phyloP scores from a whole-genome alignment of 371 early-diverging fungal genomes.

The Encephalitozoon intestinalis region DNA sequence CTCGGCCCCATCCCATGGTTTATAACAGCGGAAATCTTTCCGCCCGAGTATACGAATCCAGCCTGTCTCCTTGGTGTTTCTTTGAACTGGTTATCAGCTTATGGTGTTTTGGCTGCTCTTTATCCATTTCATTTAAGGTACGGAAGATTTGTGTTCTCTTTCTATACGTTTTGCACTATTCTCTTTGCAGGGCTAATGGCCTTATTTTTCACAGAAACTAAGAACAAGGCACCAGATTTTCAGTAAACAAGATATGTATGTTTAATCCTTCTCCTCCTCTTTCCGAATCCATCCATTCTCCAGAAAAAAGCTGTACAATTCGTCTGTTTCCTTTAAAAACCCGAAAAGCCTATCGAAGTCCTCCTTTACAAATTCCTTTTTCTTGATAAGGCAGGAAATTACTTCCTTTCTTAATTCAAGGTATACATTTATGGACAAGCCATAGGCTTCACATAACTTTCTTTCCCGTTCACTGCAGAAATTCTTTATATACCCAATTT shows the following conservation, averaged over 20 bases:
- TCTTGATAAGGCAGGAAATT: background rate
- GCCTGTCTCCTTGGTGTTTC: conserved; percentile 3
- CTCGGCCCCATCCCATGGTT: conserved; percentile 67
- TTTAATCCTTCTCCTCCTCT: background rate
- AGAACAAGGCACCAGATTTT: conserved; percentile 22
- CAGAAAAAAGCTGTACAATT: background rate
- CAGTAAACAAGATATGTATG: conserved; percentile 18
- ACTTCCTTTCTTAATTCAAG: background rate
- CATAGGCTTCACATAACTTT: background rate
- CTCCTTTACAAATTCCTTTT: background rate
- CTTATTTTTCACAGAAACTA: conserved; percentile 35
- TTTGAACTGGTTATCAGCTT: conserved; percentile 43
- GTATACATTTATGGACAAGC: background rate
- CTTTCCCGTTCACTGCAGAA: background rate
- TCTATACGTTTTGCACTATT: conserved; percentile 13
- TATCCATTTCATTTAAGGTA: background rate
- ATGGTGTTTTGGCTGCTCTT: background rate
- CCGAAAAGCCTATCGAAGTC: background rate
- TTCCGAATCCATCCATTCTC: background rate
- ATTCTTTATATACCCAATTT: too few relatives aligned
- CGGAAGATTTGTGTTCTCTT: conserved; percentile 1
- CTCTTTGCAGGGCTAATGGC: conserved; percentile 17
- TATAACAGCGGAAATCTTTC: conserved; percentile 72
- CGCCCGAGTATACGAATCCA: conserved; percentile 46
- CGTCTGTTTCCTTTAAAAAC: background rate